These are phyloP conservation scores for Hortiboletus rubellus DNA, from an alignment of 1,284 basidiomycete genomes.

Conservation along the genomic window DNA sequence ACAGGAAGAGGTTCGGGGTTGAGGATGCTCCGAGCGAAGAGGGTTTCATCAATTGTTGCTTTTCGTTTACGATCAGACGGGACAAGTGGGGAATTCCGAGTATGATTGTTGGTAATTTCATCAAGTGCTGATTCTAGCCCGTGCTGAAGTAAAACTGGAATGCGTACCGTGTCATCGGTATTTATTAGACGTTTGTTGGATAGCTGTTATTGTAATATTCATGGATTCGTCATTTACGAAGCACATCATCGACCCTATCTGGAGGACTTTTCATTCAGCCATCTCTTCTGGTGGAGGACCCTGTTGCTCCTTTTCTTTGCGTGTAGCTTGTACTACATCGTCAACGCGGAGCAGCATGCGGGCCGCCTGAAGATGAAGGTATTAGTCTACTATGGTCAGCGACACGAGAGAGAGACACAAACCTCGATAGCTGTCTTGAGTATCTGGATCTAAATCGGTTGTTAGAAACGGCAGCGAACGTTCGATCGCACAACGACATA, in stretches of 20 bases:
- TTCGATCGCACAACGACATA: constrained; percentile 24
- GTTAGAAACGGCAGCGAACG: background rate
- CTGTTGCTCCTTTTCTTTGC: constrained; percentile 59
- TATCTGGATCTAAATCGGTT: constrained; percentile 73
- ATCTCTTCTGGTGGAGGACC: constrained; percentile 58
- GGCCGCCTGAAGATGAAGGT: constrained; percentile 56
- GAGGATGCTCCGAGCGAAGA: constrained; percentile 48
- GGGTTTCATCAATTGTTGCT: constrained; percentile 87
- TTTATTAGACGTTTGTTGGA: constrained; percentile 12
- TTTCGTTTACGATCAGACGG: constrained; percentile 91
- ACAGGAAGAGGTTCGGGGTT: constrained; percentile 23
- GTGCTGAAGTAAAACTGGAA: background rate
- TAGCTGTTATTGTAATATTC: constrained; percentile 13
- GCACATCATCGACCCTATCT: background rate
- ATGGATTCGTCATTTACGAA: background rate
- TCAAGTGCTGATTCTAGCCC: constrained; percentile 47
- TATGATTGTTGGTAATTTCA: constrained; percentile 88
- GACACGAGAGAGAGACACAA: constrained; percentile 10
- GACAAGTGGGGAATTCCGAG: constrained; percentile 93
- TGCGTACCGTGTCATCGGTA: background rate
- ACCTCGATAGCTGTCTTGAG: constrained; percentile 97
- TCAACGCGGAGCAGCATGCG: constrained; percentile 93
- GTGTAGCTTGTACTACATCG: constrained; percentile 87
- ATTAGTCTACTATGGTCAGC: background rate
- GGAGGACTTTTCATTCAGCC: constrained; percentile 26